phyloP scores from a whole-genome alignment of 257 asterid species.

The Henckelia pumila region DNA sequence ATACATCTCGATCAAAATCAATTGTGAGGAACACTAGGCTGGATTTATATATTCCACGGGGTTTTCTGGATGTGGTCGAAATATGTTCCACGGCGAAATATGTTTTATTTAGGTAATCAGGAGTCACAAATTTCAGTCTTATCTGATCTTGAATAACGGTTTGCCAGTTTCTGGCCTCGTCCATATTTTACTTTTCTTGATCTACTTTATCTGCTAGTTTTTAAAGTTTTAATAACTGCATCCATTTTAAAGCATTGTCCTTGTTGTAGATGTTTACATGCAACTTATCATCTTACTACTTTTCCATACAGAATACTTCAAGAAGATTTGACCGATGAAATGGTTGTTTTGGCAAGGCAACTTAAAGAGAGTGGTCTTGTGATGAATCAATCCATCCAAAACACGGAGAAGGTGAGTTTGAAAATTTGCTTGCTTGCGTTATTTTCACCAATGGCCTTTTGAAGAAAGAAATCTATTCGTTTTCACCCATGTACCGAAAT shows the following conservation, averaged over 20 bases:
- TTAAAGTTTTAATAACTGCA: not conserved
- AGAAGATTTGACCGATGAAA: constrained; percentile 88
- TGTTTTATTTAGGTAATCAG: not conserved
- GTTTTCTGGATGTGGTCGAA: not conserved
- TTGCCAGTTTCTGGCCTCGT: not conserved
- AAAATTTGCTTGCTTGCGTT: constrained; percentile 2
- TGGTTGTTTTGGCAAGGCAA: constrained; percentile 84
- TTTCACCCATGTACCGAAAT: not conserved
- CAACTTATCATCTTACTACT: not conserved
- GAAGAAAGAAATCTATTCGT: not conserved
- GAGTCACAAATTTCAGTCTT: not conserved
- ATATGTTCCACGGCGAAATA: not conserved
- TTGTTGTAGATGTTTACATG: constrained; percentile 8
- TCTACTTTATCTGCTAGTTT: not conserved
- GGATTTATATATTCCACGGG: not conserved
- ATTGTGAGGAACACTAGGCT: not conserved
- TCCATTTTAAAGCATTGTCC: not conserved
- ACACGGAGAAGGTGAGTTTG: constrained; percentile 75
- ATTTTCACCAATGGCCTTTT: not conserved
- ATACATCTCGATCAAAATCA: not conserved
- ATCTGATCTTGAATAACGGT: not conserved
- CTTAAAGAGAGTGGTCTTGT: constrained; percentile 83
- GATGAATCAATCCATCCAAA: constrained; percentile 78
- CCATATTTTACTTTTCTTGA: not conserved
- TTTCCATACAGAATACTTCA: constrained; percentile 69